phyloP scores from a whole-genome alignment of 108 stramenopile genomes.

The Bacterosira constricta region DNA sequence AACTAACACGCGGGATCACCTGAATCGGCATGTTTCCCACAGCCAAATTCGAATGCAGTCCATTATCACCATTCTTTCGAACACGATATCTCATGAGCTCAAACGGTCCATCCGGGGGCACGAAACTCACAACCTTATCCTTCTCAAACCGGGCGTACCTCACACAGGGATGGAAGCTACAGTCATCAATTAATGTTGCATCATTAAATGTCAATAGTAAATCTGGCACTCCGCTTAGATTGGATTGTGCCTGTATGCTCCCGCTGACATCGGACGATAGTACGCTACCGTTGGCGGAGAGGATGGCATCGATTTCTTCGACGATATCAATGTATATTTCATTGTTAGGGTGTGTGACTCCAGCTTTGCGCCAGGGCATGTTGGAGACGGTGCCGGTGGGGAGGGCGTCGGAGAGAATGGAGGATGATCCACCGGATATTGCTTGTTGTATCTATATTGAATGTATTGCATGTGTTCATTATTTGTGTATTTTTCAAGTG shows the following conservation, averaged over 20 bases:
- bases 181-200: slow-evolving; percentile 93
- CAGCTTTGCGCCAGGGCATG: slow-evolving; percentile 98
- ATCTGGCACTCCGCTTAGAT: slow-evolving; percentile 96
- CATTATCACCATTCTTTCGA: slow-evolving; percentile 19
- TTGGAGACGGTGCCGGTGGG: slow-evolving; percentile 93
- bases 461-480: slow-evolving; percentile 24
- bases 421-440: slow-evolving; percentile 56
- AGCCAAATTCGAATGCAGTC: slow-evolving; percentile 47
- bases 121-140: slow-evolving; percentile 94
- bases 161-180: slow-evolving; percentile 98
- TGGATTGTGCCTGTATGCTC: slow-evolving; percentile 85
- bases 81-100: slow-evolving; percentile 97
- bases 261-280: slow-evolving; percentile 93
- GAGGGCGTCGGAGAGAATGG: slow-evolving; percentile 71
- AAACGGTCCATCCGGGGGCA: slow-evolving; percentile 98
- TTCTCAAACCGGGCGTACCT: slow-evolving; percentile 91
- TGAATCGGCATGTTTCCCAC: slow-evolving; percentile 71
- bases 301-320: slow-evolving; percentile 96
- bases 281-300: slow-evolving; percentile 86
- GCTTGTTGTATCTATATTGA: slow-evolving; percentile 51
- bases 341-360: slow-evolving; percentile 92
- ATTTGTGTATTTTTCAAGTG: not conserved
- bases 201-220: slow-evolving; percentile 90
- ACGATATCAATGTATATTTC: slow-evolving; percentile 98
- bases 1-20: slow-evolving; percentile 75